phyloP scores from a whole-genome alignment of 805 yeast species.

The Barnettozyma vustinii region DNA sequence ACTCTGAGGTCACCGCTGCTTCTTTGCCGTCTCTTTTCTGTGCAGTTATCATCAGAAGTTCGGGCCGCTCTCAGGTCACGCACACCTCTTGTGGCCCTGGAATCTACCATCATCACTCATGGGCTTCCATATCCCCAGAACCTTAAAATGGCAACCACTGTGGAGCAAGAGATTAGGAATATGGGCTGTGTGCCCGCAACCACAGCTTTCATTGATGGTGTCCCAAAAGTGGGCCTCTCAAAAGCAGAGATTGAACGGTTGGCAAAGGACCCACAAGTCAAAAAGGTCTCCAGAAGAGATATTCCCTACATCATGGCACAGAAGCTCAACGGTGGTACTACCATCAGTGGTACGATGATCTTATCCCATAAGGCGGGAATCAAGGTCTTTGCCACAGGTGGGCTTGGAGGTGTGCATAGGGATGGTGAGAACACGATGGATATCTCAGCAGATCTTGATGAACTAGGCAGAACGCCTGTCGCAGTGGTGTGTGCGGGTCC shows the following conservation, averaged over 20 bases:
- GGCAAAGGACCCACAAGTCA: slow-evolving; percentile 30
- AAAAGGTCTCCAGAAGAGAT: slow-evolving; percentile 77
- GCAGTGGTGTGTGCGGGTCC: slow-evolving; percentile 94
- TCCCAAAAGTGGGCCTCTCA: slow-evolving; percentile 63
- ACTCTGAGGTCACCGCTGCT: neutral
- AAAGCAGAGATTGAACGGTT: slow-evolving; percentile 42
- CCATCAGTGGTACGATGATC: slow-evolving; percentile 86
- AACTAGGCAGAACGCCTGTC: slow-evolving; percentile 74
- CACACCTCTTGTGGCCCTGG: slow-evolving; percentile 74
- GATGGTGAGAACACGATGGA: slow-evolving; percentile 74
- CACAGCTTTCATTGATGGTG: slow-evolving; percentile 69
- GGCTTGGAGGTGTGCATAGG: slow-evolving; percentile 87
- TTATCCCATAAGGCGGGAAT: slow-evolving; percentile 71
- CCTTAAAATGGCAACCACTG: slow-evolving; percentile 62
- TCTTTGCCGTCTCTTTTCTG: slow-evolving; percentile 7
- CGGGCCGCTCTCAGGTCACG: slow-evolving; percentile 51
- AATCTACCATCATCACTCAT: slow-evolving; percentile 84
- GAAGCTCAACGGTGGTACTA: slow-evolving; percentile 75
- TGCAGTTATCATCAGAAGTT: slow-evolving; percentile 42
- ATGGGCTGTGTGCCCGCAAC: slow-evolving; percentile 82
- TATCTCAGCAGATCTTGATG: slow-evolving; percentile 82
- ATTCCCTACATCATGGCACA: slow-evolving; percentile 65
- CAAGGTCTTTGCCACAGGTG: slow-evolving; percentile 87
- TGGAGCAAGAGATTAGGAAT: slow-evolving; percentile 54
- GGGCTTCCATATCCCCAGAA: slow-evolving; percentile 83